Base-by-base conservation (phyloP, 2,329 filamentous ascomycete genomes). In the Fusarium phyllophilum region DNA sequence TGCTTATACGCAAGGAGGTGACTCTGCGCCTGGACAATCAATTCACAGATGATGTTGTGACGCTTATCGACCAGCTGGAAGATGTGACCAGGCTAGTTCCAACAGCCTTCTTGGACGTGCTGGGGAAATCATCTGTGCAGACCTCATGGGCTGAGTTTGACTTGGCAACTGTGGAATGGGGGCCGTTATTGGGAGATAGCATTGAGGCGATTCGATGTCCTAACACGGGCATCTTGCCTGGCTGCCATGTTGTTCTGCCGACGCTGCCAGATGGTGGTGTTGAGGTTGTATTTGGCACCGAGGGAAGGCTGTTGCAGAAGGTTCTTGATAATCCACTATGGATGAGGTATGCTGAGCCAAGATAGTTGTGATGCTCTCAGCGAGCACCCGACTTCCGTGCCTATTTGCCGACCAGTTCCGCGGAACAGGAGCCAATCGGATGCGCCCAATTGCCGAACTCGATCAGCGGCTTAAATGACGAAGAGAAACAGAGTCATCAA, bases 391-490 rank as follows among this genome's bases (percentile, higher is more conserved):
- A 22, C 20, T 49, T n/a, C 29, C 22, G 49, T 12, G n/a, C 5
- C 6, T 13, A 52, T 15, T 36, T 52, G 31, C 49, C 49, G 49
- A 22, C 3, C 13, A 5, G 34, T 70, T 70, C 67, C 67, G 31
- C 51, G 67, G 68, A 67, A 57, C 22, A n/a, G 6, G 10, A 54
- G 22, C 68, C 68, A 71, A 71, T 71, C 67, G 67, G 68, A 71
- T 39, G 62, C 15, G 8, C 0, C 2, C 2, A 42, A 57, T 9
- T 42, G 26, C 44, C 38, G 42, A 44, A 2, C 17, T 8, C 2
- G 2, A 41, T 11, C 14, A 48, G 38, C 15, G 15, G 6, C 9
- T 8, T 1, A 20, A 54, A 68, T 68, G 42, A 39, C 42, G 26
- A 49, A 17, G 12, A 5, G 6, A 5, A 42, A 6, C 6, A 20